These are phyloP conservation scores for Closterium sp. DNA, from an alignment of 139 green algal species.

Conservation along the genomic window DNA sequence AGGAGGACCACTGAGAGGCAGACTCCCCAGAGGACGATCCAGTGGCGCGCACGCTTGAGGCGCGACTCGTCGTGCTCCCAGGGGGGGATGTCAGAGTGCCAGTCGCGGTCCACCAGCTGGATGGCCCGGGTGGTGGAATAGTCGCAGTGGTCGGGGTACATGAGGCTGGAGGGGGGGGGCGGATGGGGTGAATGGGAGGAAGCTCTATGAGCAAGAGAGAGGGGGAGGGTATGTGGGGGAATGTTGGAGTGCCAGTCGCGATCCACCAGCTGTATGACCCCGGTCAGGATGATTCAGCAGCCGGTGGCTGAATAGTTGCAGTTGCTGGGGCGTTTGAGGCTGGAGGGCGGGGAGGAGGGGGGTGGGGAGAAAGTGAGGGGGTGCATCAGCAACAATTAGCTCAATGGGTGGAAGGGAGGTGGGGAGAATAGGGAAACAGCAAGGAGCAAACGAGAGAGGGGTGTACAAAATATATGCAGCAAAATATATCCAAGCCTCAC, in stretches of 20 bases:
- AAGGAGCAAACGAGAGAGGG: not conserved
- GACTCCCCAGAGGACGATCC: constrained; percentile 56
- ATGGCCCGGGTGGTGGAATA: constrained; percentile 17
- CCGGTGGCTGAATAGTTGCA: constrained; percentile 4
- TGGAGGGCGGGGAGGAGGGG: not conserved
- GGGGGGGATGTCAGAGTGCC: not conserved
- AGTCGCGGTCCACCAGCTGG: constrained; percentile 13
- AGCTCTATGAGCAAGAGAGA: not conserved
- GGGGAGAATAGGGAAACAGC: not conserved
- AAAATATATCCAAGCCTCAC: not conserved
- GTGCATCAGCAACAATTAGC: not conserved
- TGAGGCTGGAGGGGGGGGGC: not conserved
- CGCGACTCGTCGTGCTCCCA: constrained; percentile 46
- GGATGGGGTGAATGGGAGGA: not conserved
- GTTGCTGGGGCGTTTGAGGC: constrained; percentile 3
- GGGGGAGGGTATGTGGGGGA: not conserved
- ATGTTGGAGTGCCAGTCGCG: not conserved
- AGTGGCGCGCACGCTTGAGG: constrained; percentile 34
- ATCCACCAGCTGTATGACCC: constrained; percentile 26
- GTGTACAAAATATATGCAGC: not conserved
- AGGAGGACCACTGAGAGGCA: constrained; percentile 65
- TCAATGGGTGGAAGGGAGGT: not conserved
- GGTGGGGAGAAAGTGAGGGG: not conserved
- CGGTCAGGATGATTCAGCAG: no score
- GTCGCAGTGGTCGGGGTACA: constrained; percentile 25